Evolutionary conservation across 176 grass and related monocot species (phyloP), one percentile per base, ranked within the genome.

Genomic region (Panicum miliaceum): DNA sequence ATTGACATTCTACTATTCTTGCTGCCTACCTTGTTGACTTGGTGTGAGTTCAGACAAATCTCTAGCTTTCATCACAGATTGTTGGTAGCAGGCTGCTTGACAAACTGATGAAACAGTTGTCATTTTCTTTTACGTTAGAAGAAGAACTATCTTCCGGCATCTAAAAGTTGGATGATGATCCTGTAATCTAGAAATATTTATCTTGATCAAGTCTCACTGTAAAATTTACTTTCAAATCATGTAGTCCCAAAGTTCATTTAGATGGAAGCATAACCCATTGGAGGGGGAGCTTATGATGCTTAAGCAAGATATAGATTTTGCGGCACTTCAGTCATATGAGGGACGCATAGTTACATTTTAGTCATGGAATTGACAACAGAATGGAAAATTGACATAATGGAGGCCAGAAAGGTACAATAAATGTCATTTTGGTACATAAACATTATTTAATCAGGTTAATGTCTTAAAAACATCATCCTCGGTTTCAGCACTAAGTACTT

Each of bases 21-120:
- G 22, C 67, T 86, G 57, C 34, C 68, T 32, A 36, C 77, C 46
- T 34, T 12, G 23, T 46, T 85, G 38, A 47, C 13, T 25, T 45
- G 20, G 6, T 63, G n/a, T 25, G 4, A 6, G 12, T 47, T 5
- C 13, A 19, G 20, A 29, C 26, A 50, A 3, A 68, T 68, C 58
- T 68, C 37, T 59, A 13, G 27, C 4, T 47, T 37, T 46, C 53
- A 78, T 78, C 3, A 29, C 41, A 20, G 13, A 19, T 14, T 29
- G 8, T 59, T 37, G 32, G n/a, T 69, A 14, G 23, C 53, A 62
- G 20, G 4, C 29, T 15, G 2, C 9, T 29, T 86, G 23, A 43
- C 58, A 64, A 73, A 64, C 27, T 54, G 46, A 66, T 18, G 12
- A 73, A 75, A 53, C 50, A 54, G 16, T 40, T 41, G 13, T 38